Evolutionary conservation across 257 asterid species (phyloP).

Genomic region (Agastache rugosa): DNA sequence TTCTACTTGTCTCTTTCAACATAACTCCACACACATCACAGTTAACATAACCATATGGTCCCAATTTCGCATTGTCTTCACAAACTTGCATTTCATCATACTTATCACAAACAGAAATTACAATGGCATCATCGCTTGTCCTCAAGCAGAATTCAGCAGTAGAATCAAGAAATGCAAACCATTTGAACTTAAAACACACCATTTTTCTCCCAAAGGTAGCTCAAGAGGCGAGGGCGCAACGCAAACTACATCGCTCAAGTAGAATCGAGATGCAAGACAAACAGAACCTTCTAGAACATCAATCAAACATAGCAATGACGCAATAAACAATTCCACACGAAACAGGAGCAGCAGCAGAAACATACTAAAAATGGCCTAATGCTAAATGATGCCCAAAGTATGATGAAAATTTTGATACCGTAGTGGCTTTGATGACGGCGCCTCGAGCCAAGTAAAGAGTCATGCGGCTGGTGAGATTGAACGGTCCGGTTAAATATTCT

Average conservation of each 20-base stretch:
- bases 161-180: background rate
- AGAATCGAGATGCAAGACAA: background rate
- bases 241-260: constrained; percentile 1
- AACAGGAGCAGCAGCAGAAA: background rate
- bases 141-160: background rate
- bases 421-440: constrained; percentile 82
- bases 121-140: constrained; percentile 17
- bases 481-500: constrained; percentile 77
- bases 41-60: constrained; percentile 26
- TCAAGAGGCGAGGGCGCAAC: background rate
- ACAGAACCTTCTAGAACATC: background rate
- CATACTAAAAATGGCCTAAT: background rate
- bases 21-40: constrained; percentile 25
- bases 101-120: constrained; percentile 4
- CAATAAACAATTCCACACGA: background rate
- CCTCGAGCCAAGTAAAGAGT: constrained; percentile 87
- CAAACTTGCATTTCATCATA: constrained; percentile 9
- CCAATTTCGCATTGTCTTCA: constrained; percentile 9
- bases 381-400: background rate
- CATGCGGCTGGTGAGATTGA: constrained; percentile 90
- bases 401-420: constrained; percentile 45
- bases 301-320: background rate
- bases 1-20: constrained; percentile 24
- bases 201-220: background rate
- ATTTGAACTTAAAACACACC: background rate